A percentile compares a stretch with the other conserved stretches of the same genome.
Evolutionary conservation across 148 eudicot species (phyloP).

Genomic region (Fagopyrum homotropicum): DNA sequence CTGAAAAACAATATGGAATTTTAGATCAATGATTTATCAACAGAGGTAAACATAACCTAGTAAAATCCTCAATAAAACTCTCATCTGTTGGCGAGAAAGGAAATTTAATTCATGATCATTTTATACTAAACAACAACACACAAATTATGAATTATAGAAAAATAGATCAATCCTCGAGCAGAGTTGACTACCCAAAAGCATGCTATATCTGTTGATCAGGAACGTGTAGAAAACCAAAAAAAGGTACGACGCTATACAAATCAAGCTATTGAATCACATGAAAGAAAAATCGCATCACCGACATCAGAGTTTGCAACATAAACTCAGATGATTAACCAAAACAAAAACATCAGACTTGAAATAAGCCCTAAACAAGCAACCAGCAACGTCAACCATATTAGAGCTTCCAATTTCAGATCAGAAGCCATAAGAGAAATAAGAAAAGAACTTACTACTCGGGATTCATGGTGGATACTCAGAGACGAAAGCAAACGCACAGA

Average conservation of each 20-base stretch:
- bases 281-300: not conserved
- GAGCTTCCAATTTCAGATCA: not conserved
- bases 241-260: not conserved
- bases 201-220: not conserved
- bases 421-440: not conserved
- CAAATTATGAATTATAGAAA: not conserved
- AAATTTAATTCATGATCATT: not conserved
- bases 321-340: not conserved
- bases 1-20: not conserved
- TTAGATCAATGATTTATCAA: not conserved
- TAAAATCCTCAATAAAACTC: not conserved
- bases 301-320: not conserved
- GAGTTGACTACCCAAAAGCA: not conserved
- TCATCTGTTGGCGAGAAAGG: not conserved
- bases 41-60: not conserved
- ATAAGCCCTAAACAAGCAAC: constrained; percentile 6
- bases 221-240: not conserved
- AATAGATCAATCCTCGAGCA: not conserved
- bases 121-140: not conserved
- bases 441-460: constrained; percentile 17
- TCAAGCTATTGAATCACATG: not conserved
- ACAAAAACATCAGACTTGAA: not conserved
- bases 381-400: not conserved
- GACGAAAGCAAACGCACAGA: not conserved
- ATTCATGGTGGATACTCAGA: constrained; percentile 14